phyloP scores from a whole-genome alignment of 2,329 filamentous ascomycete genomes.

The Pseudopithomyces chartarum region DNA sequence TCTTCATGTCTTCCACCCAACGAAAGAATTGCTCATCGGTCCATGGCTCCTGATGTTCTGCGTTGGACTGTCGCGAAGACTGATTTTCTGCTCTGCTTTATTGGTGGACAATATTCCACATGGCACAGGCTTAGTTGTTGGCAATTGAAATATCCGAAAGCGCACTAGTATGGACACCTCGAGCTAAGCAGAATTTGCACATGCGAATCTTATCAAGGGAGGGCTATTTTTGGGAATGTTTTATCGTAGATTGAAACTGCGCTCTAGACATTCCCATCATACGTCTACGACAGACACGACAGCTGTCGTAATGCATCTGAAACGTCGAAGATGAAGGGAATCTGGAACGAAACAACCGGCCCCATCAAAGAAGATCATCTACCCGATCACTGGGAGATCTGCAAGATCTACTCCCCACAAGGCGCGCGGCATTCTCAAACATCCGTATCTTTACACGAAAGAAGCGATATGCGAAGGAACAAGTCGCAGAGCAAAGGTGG shows the following conservation, averaged over 20 bases:
- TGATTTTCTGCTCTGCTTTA: no score
- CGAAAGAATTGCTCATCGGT: no score
- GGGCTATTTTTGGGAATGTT: background rate
- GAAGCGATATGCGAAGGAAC: background rate
- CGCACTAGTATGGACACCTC: no score
- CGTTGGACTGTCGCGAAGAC: no score
- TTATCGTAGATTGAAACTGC: no score
- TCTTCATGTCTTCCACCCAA: no score
- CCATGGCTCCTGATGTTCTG: no score
- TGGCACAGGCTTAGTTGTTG: no score
- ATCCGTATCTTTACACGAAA: background rate
- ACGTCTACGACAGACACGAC: background rate
- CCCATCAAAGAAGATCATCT: background rate
- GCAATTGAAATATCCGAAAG: no score
- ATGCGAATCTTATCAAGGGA: background rate
- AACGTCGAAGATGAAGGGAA: background rate
- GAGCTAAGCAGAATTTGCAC: no score
- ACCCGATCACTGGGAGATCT: background rate
- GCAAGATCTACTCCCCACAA: conserved; percentile 3
- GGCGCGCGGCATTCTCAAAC: background rate
- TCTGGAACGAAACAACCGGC: background rate
- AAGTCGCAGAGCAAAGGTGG: background rate
- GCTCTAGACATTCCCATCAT: background rate
- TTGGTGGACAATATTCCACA: no score
- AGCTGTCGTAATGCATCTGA: background rate